A percentile compares a stretch with the other conserved stretches of the same genome.
These are phyloP conservation scores for Heterobasidion annosum DNA, from an alignment of 1,284 basidiomycete genomes.

Conservation along the genomic window DNA sequence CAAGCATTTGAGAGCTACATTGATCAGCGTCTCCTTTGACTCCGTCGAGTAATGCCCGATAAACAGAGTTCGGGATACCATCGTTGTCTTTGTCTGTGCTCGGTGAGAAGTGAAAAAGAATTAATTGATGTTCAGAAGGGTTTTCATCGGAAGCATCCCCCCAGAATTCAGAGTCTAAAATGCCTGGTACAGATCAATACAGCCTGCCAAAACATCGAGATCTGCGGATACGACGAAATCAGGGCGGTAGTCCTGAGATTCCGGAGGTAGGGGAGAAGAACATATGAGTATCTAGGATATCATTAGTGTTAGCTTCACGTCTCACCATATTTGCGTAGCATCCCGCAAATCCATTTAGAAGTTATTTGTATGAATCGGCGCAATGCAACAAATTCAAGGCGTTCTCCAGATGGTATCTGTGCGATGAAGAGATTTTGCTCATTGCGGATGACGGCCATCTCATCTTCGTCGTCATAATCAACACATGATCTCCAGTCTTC, in stretches of 20 bases:
- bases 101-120: too few relatives aligned
- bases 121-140: too few relatives aligned
- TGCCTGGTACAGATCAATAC: background rate
- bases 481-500: background rate
- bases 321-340: background rate
- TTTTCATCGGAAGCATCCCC: too few relatives aligned
- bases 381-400: background rate
- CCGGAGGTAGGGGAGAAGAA: background rate
- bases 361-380: background rate
- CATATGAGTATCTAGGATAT: too few relatives aligned
- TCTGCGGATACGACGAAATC: background rate
- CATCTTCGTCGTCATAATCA: conserved; percentile 3
- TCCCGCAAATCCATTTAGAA: background rate
- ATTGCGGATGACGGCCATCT: background rate
- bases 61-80: too few relatives aligned
- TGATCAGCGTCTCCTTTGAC: too few relatives aligned
- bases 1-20: too few relatives aligned
- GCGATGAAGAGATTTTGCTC: background rate
- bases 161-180: too few relatives aligned
- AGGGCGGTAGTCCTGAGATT: background rate
- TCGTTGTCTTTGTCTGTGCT: too few relatives aligned
- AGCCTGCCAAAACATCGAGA: background rate
- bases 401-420: background rate
- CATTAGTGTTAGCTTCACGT: too few relatives aligned
- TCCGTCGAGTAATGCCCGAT: too few relatives aligned